Percentiles rank a stretch among this genome's conserved stretches.
Conservation (phyloP, 176 grass and related monocot genomes). For the Calamus simplicifolius region DNA sequence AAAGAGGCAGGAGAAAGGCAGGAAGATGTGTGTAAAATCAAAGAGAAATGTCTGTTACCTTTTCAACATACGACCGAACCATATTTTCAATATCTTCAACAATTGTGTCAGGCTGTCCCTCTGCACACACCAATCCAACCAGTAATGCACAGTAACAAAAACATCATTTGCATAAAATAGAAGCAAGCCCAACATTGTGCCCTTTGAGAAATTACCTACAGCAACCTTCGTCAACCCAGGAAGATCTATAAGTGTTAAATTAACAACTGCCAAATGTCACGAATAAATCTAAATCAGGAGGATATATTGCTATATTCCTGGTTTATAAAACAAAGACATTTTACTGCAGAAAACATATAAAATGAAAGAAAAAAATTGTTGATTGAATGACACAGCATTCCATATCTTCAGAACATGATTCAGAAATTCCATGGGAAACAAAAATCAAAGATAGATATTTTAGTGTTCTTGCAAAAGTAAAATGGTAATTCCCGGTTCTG, state of each 20-base stretch:
- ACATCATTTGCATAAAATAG: constrained; percentile 4
- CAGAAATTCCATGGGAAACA: too few species aligned
- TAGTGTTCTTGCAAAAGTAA: too few species aligned
- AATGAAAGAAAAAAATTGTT: too few species aligned
- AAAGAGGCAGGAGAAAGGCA: too few species aligned
- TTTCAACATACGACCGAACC: constrained; percentile 95
- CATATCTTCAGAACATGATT: too few species aligned
- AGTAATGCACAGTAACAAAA: constrained; percentile 7
- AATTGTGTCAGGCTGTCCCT: constrained; percentile 92
- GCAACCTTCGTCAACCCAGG: constrained; percentile 98
- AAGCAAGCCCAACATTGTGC: constrained; percentile 13
- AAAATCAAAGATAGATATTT: too few species aligned
- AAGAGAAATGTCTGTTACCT: constrained; percentile 42
- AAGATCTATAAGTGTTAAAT: constrained; percentile 98
- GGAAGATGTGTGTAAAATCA: background rate
- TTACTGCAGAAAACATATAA: background rate
- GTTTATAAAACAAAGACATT: background rate
- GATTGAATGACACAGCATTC: too few species aligned
- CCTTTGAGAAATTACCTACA: constrained; percentile 52
- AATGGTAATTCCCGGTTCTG: too few species aligned
- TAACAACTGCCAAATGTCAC: constrained; percentile 71
- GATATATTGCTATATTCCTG: too few species aligned
- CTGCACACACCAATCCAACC: constrained; percentile 31
- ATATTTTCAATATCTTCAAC: constrained; percentile 99
- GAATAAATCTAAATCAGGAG: constrained; percentile 16